Base-by-base conservation (phyloP, 2,329 filamentous ascomycete species). In the Fusarium clavum region DNA sequence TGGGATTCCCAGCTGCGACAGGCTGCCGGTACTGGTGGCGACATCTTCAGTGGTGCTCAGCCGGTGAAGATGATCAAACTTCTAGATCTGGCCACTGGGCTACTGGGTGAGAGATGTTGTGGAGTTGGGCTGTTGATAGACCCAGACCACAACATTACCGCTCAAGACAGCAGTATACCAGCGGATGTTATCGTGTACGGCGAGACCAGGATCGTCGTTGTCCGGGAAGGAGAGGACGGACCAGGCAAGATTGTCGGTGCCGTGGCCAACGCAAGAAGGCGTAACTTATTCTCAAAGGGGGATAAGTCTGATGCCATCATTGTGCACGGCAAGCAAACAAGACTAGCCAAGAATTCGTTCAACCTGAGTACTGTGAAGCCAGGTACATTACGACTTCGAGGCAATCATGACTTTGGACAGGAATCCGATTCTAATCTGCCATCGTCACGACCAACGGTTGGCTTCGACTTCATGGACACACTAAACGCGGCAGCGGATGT, bases 1-100 rank as follows among this genome's bases (percentile, higher is more conserved):
- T 89, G 87, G 87, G 87, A 89, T 38, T 84, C 87, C 2, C 87
- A 89, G 68, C 80, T 87, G 13, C 85, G 86, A 14, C 85, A 83
- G 65, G 81, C 83, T 16, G 79, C 79, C 10, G 83, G 84, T n/a
- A 83, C 83, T 14, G 83, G 85, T 3, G 83, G 84, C 9, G 87
- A 87, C 58, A 77, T 88, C 4, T 89, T 89, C 70, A 86, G 84
- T 61, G 86, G 86, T 48, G 80, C 85, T 1, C 85, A 86, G 58
- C 84, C 86, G 0, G 84, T 83, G 3, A 82, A 84, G 49, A 89
- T 89, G 86, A 75, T 87, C 14, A 87, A 86, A 51, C 77, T 90
- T 6, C 80, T 81, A 18, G 86, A 89, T 48, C 77, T 89, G 20
- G 79, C 80, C 8, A 83, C 83, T 3, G 87, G 87, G 0, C 79